Percentiles rank a stretch among this genome's conserved stretches.
Conservation (phyloP, 805 yeast species). For the Maudiozyma saulgeensis region DNA sequence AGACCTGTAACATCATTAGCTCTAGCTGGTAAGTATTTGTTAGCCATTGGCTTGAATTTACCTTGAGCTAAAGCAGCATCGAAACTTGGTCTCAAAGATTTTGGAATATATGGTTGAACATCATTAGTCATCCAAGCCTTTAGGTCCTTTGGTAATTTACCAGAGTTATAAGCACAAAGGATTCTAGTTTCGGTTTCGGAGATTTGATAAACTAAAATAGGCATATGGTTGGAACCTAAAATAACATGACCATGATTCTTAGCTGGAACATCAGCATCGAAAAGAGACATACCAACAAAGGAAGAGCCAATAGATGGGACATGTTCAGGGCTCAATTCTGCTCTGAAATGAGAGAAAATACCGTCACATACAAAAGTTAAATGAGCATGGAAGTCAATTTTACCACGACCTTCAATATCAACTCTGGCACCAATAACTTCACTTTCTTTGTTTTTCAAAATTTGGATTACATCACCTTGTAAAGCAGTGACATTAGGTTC, state of each 20-base stretch:
- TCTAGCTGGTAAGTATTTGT: constrained; percentile 77
- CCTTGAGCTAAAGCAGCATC: constrained; percentile 46
- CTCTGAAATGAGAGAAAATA: constrained; percentile 85
- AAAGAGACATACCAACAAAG: constrained; percentile 74
- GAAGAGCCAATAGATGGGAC: constrained; percentile 69
- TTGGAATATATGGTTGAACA: constrained; percentile 66
- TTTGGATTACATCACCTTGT: constrained; percentile 73
- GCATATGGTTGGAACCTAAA: constrained; percentile 69
- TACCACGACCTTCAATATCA: constrained; percentile 35
- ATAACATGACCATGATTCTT: constrained; percentile 83
- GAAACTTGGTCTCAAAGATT: constrained; percentile 56
- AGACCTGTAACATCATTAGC: constrained; percentile 65
- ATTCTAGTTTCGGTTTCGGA: constrained; percentile 77
- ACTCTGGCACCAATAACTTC: constrained; percentile 73
- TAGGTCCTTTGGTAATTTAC: constrained; percentile 63
- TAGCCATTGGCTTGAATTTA: constrained; percentile 81
- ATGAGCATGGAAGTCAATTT: constrained; percentile 43
- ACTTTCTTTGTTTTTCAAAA: constrained; percentile 43
- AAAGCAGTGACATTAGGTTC: constrained; percentile 70
- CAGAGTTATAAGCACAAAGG: constrained; percentile 73
- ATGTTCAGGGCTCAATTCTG: constrained; percentile 49
- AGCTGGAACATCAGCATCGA: constrained; percentile 65
- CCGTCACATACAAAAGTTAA: constrained; percentile 85
- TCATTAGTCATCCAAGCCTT: constrained; percentile 47
- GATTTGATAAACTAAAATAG: constrained; percentile 81